Evolutionary conservation across 345 rosid genomes (phyloP).

Genomic region (Brassica carinata): DNA sequence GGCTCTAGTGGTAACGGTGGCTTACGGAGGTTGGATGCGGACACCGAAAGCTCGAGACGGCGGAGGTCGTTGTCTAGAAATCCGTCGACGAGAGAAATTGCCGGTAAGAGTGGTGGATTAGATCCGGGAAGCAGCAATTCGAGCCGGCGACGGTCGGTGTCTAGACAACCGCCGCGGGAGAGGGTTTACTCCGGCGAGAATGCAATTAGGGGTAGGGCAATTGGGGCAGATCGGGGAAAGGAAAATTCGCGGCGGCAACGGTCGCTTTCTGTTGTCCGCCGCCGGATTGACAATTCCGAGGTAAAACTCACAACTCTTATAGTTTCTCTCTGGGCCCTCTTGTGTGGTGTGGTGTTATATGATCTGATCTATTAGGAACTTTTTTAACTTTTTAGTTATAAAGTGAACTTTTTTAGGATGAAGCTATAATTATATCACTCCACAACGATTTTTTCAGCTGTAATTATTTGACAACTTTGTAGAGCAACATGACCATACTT

Average conservation of each 20-base stretch:
- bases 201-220: conserved; percentile 39
- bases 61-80: conserved; percentile 69
- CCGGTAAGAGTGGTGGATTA: conserved; percentile 13
- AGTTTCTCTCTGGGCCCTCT: conserved; percentile 27
- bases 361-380: neutral
- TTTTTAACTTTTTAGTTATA: conserved; percentile 14
- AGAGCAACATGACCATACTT: conserved; percentile 10
- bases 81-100: conserved; percentile 4
- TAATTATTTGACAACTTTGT: conserved; percentile 18
- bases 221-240: conserved; percentile 42
- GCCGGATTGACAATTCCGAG: conserved; percentile 79
- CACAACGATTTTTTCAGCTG: neutral
- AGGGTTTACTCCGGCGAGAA: conserved; percentile 18
- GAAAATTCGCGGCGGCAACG: conserved; percentile 52
- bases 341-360: neutral
- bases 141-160: conserved; percentile 31
- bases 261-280: conserved; percentile 71
- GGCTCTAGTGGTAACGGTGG: conserved; percentile 47
- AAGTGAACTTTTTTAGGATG: conserved; percentile 6
- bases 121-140: conserved; percentile 11
- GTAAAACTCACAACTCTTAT: conserved; percentile 34
- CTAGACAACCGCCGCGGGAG: conserved; percentile 42
- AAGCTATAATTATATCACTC: conserved; percentile 21
- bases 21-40: conserved; percentile 49
- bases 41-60: conserved; percentile 50